A percentile compares a stretch with the other conserved stretches of the same genome.
These are phyloP conservation scores for Cucurbita moschata DNA, from an alignment of 306 rosid species.

Conservation along the genomic window DNA sequence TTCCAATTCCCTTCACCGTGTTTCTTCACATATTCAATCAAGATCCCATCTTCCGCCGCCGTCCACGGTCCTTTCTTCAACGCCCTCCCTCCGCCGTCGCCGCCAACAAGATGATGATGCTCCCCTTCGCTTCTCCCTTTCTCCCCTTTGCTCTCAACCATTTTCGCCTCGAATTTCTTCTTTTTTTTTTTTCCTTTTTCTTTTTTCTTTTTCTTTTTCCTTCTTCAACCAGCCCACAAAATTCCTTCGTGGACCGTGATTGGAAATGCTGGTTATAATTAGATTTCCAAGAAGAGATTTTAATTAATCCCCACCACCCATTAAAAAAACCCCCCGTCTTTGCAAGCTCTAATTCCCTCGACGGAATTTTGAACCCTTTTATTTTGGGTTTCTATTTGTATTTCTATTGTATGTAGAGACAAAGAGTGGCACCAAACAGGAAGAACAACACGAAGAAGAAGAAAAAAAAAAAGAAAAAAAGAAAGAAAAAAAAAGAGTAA, in stretches of 20 bases:
- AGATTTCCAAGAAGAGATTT: not conserved
- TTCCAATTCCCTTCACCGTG: conserved; percentile 88
- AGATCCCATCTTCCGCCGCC: conserved; percentile 37
- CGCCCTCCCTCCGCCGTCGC: conserved; percentile 4
- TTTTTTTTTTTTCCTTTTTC: not conserved
- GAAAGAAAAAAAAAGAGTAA: not conserved
- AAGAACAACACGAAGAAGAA: too few relatives aligned
- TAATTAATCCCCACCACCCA: not conserved
- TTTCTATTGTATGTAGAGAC: not conserved
- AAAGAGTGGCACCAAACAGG: not conserved
- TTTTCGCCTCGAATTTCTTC: not conserved
- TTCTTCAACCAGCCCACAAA: conserved; percentile 4
- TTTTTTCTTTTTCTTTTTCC: not conserved
- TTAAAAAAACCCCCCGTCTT: not conserved
- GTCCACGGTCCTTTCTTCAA: conserved; percentile 84
- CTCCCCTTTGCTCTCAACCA: not conserved
- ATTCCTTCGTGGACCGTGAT: conserved; percentile 3
- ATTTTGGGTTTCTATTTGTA: too few relatives aligned
- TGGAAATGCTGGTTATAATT: not conserved
- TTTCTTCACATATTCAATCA: conserved; percentile 49
- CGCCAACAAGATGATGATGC: not conserved
- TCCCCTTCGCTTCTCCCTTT: not conserved
- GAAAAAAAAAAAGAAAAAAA: conserved; percentile 1
- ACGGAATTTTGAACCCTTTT: too few relatives aligned
- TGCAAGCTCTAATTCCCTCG: not conserved